Percentiles rank a stretch among this genome's conserved stretches.
Evolutionary conservation across 352 stramenopile species (phyloP).

Genomic region (Phytophthora constricta): DNA sequence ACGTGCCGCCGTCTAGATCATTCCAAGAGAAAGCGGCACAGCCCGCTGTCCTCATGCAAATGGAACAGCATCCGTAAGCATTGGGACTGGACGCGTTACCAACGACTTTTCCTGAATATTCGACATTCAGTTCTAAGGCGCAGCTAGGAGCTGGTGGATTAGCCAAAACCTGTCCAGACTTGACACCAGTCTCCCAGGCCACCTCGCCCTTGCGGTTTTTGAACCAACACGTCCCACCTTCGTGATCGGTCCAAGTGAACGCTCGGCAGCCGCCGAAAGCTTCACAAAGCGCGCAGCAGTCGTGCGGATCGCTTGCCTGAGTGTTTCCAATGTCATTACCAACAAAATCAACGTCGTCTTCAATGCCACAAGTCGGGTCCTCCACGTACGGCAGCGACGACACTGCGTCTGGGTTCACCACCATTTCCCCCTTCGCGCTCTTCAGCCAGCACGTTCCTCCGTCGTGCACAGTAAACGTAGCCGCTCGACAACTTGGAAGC

Average conservation of each 20-base stretch:
- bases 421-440: constrained; percentile 36
- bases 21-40: constrained; percentile 61
- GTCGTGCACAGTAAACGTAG: constrained; percentile 32
- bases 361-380: constrained; percentile 32
- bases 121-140: constrained; percentile 31
- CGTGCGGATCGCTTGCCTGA: constrained; percentile 7
- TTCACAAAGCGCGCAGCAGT: constrained; percentile 37
- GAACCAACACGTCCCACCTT: constrained; percentile 63
- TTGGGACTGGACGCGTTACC: constrained; percentile 19
- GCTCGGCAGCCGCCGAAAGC: constrained; percentile 38
- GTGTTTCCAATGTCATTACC: constrained; percentile 41
- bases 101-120: constrained; percentile 35
- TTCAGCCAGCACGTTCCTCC: constrained; percentile 45
- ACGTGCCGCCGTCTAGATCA: constrained; percentile 51
- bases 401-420: constrained; percentile 14
- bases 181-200: constrained; percentile 15
- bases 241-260: constrained; percentile 57
- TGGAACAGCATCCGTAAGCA: constrained; percentile 36
- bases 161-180: constrained; percentile 25
- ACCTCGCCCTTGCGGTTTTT: constrained; percentile 45
- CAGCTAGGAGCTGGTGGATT: constrained; percentile 33
- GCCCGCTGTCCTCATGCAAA: constrained; percentile 31
- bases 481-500: constrained; percentile 45
- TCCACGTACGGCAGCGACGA: constrained; percentile 23
- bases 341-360: constrained; percentile 33